Base-by-base conservation (phyloP, 306 rosid genomes). In the Quercus mongolica region DNA sequence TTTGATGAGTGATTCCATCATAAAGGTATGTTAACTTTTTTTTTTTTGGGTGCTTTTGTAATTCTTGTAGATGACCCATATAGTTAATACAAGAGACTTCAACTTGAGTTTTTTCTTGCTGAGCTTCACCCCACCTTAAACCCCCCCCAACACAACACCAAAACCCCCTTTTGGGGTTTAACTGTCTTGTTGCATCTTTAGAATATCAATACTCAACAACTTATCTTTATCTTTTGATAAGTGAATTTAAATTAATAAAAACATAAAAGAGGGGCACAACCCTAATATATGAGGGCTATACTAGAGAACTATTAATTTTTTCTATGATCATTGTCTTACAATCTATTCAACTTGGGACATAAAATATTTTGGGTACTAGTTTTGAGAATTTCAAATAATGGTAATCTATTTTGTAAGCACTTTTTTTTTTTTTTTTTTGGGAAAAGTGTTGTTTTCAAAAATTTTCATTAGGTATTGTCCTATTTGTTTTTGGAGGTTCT, bases 1-100 rank as follows among this genome's bases (percentile, higher is more conserved):
- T 90, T 86, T 95, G 85, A 89, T 95, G 97, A 95, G 99, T 58
- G 97, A 95, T 90, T 95, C 99, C 74, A 71, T 89, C 83, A 87
- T 95, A 85, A 89, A 85, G 98, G 99, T 90, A 83, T 81, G 76
- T 58, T 71, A 18, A 18, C 33, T 74, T 3, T 41, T 54, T 2
- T 79, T 20, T 19, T 71, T 67, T 74, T 51, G 51, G 49, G 63
- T 75, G 71, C 28, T 13, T 59, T 74, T 55, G 74, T 68, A 56
- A 65, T 72, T 74, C 26, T 75, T 68, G 25, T 68, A 56, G 62
- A 65, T 33, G 49, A 18, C 13, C 20, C 71, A 33, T 33, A 6
- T 19, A 65, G 33, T 33, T 65, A 65, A 65, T 9, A 63, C 9
- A 12, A 6, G 19, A 26, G 13, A 65, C 6, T 65, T 33, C 15